phyloP scores from a whole-genome alignment of 345 rosid genomes.

The Carallia pectinifolia region DNA sequence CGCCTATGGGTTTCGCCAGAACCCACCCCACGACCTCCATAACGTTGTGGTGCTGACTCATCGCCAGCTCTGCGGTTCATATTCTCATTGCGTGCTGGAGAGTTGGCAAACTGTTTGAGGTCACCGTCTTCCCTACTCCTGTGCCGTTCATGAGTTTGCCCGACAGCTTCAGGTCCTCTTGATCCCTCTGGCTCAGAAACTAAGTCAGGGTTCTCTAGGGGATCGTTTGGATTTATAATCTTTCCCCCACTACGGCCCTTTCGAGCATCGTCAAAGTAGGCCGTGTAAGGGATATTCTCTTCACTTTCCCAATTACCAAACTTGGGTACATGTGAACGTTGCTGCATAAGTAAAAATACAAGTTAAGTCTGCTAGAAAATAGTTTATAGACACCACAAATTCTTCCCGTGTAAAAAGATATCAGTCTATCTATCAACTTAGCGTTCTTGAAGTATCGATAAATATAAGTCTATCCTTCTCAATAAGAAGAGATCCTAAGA shows the following conservation, averaged over 20 bases:
- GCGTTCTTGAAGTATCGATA: neutral
- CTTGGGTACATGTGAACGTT: constrained; percentile 68
- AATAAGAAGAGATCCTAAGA: neutral
- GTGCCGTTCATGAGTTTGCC: constrained; percentile 35
- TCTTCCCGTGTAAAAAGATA: neutral
- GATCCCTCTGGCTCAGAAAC: constrained; percentile 44
- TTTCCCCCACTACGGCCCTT: constrained; percentile 58
- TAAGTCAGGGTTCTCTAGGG: constrained; percentile 52
- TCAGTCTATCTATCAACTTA: neutral
- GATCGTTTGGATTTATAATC: constrained; percentile 71
- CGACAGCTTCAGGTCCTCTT: constrained; percentile 32
- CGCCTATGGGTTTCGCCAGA: constrained; percentile 44
- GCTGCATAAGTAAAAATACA: constrained; percentile 37
- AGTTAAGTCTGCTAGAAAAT: constrained; percentile 16
- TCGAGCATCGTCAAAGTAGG: constrained; percentile 81
- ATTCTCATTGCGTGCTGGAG: constrained; percentile 47
- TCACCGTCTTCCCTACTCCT: constrained; percentile 50
- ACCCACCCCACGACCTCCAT: constrained; percentile 47
- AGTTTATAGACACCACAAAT: neutral
- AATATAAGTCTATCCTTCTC: neutral
- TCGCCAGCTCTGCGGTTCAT: constrained; percentile 28
- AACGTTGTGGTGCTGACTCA: constrained; percentile 41
- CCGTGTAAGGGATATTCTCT: constrained; percentile 82
- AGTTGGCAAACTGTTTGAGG: constrained; percentile 33
- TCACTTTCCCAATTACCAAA: constrained; percentile 91